Base-by-base conservation (phyloP, 2,329 filamentous ascomycete species). In the Phyllosticta citribraziliensis region DNA sequence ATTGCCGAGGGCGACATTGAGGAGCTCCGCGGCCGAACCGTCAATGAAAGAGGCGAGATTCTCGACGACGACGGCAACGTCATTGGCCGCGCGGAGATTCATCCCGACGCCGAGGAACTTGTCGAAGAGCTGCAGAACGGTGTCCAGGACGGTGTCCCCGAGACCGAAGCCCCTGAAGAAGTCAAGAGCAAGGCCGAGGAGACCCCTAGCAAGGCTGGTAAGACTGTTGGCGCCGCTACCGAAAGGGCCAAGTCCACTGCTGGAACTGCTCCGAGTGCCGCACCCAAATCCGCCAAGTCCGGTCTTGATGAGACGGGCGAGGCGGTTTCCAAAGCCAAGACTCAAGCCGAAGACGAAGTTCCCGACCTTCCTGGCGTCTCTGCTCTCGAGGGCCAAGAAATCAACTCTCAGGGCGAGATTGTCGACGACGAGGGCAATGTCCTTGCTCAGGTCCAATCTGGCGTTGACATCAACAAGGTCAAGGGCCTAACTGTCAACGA, bases 11-110 rank as follows among this genome's bases (percentile, higher is more conserved):
- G 79, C 57, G 75, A 81, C 63, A 76, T 78, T 61, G 66, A 74
- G 35, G 70, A 79, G 59, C 77, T 81, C 40, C 70, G 78, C 66
- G 78, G 79, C 67, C 73, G 74, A 58, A 76, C 75, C 53, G 76
- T 80, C 64, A 82, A 82, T 66, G 76, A 79, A 63, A 73, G 80
- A 25, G 81, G 81, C 57, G 79, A 82, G 66, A 81, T 83, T 63
- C 69, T 82, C n/a, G 79, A 82, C 63, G 75, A 81, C 2, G 74
- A 80, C 3, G 81, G 81, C 59, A 79, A 81, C 55, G 76, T 82
- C 56, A 72, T 83, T 58, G 81, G 80, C 60, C 76, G 77, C 60
- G 79, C 81, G 3, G 75, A 80, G 58, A 73, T 81, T 52, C 77
- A 79, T 66, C 74, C 76, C 8, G 78, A 80, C 60, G 73, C 72